Percentiles rank a stretch among this genome's conserved stretches.
phyloP scores from a whole-genome alignment of 2,329 filamentous ascomycete species.

The Ilyonectria destructans region DNA sequence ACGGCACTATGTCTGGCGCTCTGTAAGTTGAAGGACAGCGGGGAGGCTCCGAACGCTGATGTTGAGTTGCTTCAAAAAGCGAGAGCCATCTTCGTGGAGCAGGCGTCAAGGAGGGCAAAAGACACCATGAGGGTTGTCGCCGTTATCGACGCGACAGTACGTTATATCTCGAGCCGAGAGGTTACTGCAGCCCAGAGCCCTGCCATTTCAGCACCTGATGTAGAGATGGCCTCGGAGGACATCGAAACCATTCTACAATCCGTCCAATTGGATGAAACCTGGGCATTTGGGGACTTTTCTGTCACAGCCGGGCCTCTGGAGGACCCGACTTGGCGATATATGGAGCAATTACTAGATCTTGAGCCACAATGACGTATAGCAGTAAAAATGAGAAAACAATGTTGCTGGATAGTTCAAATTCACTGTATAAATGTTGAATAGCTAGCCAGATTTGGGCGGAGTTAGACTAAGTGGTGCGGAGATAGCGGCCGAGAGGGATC shows the following conservation, averaged over 20 bases:
- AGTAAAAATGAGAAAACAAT: neutral
- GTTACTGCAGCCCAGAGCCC: neutral
- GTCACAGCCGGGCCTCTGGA: neutral
- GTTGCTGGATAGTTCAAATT: neutral
- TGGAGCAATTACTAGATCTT: conserved; percentile 11
- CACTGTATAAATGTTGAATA: neutral
- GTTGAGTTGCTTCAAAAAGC: neutral
- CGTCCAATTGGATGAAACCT: neutral
- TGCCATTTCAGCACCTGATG: neutral
- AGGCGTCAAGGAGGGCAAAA: neutral
- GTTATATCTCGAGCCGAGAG: neutral
- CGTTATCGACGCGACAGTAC: conserved; percentile 3
- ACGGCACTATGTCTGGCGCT: conserved; percentile 10
- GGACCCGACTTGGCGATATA: conserved; percentile 2
- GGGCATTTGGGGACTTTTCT: neutral
- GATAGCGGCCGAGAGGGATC: neutral
- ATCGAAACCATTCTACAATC: neutral
- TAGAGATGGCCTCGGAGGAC: neutral
- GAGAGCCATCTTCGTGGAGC: neutral
- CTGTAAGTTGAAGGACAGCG: neutral
- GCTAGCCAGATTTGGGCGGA: neutral
- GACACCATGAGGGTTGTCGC: conserved; percentile 9
- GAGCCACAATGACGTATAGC: neutral
- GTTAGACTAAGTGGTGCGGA: conserved; percentile 53
- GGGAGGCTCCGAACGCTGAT: neutral